phyloP scores from a whole-genome alignment of 495 filamentous ascomycete genomes.

The Neurospora terricola region DNA sequence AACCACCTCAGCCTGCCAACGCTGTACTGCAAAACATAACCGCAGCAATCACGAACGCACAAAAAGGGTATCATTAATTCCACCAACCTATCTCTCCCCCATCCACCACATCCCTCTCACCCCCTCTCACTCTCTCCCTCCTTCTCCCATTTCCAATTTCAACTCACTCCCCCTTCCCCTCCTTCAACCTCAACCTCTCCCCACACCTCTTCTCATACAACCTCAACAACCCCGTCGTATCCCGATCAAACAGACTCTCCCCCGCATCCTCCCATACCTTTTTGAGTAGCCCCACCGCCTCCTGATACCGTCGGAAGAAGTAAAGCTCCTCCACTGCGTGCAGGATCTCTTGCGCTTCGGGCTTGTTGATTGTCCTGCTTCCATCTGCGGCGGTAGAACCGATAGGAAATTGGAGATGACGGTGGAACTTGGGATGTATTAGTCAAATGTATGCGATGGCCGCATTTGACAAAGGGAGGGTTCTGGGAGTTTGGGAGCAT shows the following conservation, averaged over 20 bases:
- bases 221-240: slow-evolving; percentile 23
- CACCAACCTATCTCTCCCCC: neutral
- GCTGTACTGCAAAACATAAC: neutral
- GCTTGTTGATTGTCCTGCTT: slow-evolving; percentile 20
- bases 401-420: slow-evolving; percentile 20
- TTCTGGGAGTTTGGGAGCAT: too few relatives aligned
- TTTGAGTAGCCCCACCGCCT: slow-evolving; percentile 28
- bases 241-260: slow-evolving; percentile 22
- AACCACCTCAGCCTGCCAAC: neutral
- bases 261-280: slow-evolving; percentile 20
- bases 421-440: neutral
- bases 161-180: neutral
- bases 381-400: neutral
- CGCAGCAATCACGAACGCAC: neutral
- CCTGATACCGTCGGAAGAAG: slow-evolving; percentile 38
- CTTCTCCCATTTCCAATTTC: too few relatives aligned
- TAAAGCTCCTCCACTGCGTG: slow-evolving; percentile 50
- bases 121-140: neutral
- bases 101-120: neutral
- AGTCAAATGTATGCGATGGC: neutral
- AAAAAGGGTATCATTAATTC: neutral
- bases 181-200: slow-evolving; percentile 7
- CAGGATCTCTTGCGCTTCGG: slow-evolving; percentile 35
- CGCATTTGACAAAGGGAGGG: too few relatives aligned
- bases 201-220: slow-evolving; percentile 28